These are phyloP conservation scores for Aureobasidium sp. DNA, from an alignment of 2,329 filamentous ascomycete species.

Conservation along the genomic window DNA sequence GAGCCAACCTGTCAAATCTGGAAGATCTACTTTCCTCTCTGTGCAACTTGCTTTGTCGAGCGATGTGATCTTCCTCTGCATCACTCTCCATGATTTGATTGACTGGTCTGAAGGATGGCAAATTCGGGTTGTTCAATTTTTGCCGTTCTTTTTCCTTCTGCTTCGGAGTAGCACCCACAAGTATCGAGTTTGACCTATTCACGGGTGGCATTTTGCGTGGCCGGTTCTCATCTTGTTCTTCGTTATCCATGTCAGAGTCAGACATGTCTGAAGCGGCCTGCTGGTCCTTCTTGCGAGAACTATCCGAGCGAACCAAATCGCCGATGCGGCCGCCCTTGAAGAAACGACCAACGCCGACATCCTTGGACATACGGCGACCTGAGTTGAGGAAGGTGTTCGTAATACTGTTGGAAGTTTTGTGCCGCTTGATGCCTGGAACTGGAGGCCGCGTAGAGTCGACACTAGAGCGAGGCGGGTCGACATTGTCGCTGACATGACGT, in stretches of 20 bases:
- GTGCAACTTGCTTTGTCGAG: slow-evolving; percentile 32
- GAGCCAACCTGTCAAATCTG: slow-evolving; percentile 37
- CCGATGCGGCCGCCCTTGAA: slow-evolving; percentile 72
- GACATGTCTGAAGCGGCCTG: slow-evolving; percentile 16
- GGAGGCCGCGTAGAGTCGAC: slow-evolving; percentile 30
- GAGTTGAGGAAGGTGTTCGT: slow-evolving; percentile 18
- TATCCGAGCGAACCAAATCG: slow-evolving; percentile 59
- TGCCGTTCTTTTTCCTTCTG: slow-evolving; percentile 29
- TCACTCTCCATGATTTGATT: slow-evolving; percentile 21
- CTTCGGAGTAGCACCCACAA: not conserved
- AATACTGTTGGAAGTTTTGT: slow-evolving; percentile 40
- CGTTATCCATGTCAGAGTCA: slow-evolving; percentile 34
- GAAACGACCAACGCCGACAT: slow-evolving; percentile 54
- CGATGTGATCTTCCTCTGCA: slow-evolving; percentile 31
- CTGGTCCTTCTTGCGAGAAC: slow-evolving; percentile 50
- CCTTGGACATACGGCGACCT: slow-evolving; percentile 24
- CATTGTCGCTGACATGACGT: slow-evolving; percentile 25
- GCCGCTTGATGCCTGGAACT: slow-evolving; percentile 17
- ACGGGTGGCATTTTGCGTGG: slow-evolving; percentile 14
- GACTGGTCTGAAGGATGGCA: slow-evolving; percentile 45
- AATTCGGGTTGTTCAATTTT: slow-evolving; percentile 35
- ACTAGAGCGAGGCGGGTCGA: slow-evolving; percentile 24
- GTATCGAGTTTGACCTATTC: slow-evolving; percentile 21
- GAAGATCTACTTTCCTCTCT: slow-evolving; percentile 31
- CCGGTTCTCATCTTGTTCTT: slow-evolving; percentile 34